Percentiles rank a stretch among this genome's conserved stretches.
These are phyloP conservation scores for Aspergillus texensis DNA, from an alignment of 2,329 filamentous ascomycete genomes.

Conservation along the genomic window DNA sequence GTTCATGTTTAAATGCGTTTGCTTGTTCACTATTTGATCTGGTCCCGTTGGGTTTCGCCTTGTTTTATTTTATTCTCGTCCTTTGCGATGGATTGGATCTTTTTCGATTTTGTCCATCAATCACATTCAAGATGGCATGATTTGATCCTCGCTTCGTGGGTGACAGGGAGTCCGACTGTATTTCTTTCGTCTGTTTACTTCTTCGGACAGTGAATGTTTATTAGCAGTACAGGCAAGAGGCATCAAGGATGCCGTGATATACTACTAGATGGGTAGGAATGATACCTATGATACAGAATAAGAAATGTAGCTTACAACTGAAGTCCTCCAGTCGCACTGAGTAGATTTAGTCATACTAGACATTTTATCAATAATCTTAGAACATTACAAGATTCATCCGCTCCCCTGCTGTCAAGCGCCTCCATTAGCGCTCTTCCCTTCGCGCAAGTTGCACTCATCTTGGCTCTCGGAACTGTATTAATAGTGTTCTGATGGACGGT, in stretches of 20 bases:
- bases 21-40: slow-evolving; percentile 2
- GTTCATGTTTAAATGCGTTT: slow-evolving; percentile 2
- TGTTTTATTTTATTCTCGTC: background rate
- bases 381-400: background rate
- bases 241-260: slow-evolving; percentile 4
- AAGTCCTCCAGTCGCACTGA: background rate
- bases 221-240: slow-evolving; percentile 3
- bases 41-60: background rate
- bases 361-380: background rate
- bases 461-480: slow-evolving; percentile 63
- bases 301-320: background rate
- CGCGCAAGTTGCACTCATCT: background rate
- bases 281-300: slow-evolving; percentile 1
- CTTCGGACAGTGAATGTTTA: slow-evolving; percentile 4
- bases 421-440: background rate
- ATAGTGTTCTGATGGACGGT: slow-evolving; percentile 98
- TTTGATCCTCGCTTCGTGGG: background rate
- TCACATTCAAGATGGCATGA: slow-evolving; percentile 1
- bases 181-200: background rate
- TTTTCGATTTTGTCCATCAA: background rate
- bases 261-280: slow-evolving; percentile 4
- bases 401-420: background rate
- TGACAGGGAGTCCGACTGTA: slow-evolving; percentile 5
- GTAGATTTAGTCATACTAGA: background rate
- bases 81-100: background rate